Evolutionary conservation across 2,329 filamentous ascomycete species (phyloP).

Genomic region (Xylaria polymorpha): DNA sequence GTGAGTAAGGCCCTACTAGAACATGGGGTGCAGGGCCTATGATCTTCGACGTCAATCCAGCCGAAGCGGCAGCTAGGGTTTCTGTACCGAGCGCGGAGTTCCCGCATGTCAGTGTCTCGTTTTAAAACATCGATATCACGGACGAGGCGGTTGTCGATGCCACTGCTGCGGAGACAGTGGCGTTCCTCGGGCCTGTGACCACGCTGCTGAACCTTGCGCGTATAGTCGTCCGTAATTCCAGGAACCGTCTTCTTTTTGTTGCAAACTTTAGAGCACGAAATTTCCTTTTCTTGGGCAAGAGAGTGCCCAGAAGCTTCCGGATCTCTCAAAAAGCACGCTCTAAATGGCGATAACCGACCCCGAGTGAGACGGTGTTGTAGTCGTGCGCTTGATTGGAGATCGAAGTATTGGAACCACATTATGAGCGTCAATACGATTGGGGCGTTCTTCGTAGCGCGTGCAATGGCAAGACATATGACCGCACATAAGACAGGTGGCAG

Average conservation of each 20-base stretch:
- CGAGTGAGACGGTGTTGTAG: constrained; percentile 56
- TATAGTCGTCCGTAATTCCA: constrained; percentile 59
- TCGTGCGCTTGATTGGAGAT: constrained; percentile 68
- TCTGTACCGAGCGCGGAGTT: constrained; percentile 63
- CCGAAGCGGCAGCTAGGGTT: constrained; percentile 53
- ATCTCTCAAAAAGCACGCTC: too few relatives aligned
- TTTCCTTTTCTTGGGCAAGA: too few relatives aligned
- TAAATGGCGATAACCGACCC: too few relatives aligned
- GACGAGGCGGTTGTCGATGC: constrained; percentile 59
- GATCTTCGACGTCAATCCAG: constrained; percentile 49
- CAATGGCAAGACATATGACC: constrained; percentile 66
- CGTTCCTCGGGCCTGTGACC: constrained; percentile 53
- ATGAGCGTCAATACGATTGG: constrained; percentile 80
- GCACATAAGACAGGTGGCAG: constrained; percentile 62
- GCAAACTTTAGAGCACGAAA: too few relatives aligned
- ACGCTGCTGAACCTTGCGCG: constrained; percentile 75
- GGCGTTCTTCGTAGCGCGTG: constrained; percentile 76
- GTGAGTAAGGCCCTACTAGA: constrained; percentile 49
- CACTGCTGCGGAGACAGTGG: constrained; percentile 44
- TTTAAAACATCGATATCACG: constrained; percentile 69
- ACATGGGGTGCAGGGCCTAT: constrained; percentile 49
- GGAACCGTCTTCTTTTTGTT: too few relatives aligned
- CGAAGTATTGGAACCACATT: constrained; percentile 69
- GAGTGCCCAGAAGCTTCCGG: too few relatives aligned
- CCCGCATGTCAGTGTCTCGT: constrained; percentile 61